Conservation (phyloP, 2,329 filamentous ascomycete species). For the Celoporthe dispersa region DNA sequence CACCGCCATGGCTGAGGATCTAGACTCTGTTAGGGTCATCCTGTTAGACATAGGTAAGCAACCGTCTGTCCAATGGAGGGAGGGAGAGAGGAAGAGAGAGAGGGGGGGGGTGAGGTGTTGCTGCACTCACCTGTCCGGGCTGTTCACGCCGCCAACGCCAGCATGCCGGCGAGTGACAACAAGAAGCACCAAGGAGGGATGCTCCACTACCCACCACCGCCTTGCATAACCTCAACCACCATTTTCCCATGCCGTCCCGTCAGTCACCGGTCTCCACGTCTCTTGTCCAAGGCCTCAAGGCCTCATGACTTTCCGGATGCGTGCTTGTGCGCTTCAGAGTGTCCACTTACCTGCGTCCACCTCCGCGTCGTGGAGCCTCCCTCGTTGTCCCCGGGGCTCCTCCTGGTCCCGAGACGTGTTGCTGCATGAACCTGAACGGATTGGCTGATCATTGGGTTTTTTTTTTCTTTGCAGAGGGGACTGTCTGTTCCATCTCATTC, state of each 20-base stretch:
- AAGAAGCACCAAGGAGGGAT: neutral
- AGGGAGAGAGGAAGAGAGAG: neutral
- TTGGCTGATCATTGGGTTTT: conserved; percentile 44
- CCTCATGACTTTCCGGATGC: conserved; percentile 27
- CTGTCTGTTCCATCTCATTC: conserved; percentile 82
- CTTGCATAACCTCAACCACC: conserved; percentile 19
- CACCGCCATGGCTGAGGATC: conserved; percentile 38
- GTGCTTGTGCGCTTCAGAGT: conserved; percentile 6
- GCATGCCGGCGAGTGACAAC: neutral
- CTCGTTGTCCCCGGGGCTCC: neutral
- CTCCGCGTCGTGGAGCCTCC: conserved; percentile 7
- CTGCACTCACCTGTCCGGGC: conserved; percentile 10
- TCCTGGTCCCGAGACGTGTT: conserved; percentile 29
- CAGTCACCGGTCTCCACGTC: conserved; percentile 7
- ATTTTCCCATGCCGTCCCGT: conserved; percentile 12
- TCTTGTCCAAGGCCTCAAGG: neutral
- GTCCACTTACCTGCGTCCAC: too few relatives aligned
- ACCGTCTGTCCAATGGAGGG: neutral
- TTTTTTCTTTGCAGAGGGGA: conserved; percentile 65
- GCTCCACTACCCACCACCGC: conserved; percentile 3
- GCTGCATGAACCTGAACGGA: conserved; percentile 42
- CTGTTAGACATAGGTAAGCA: conserved; percentile 63
- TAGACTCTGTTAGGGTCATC: conserved; percentile 49
- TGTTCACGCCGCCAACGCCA: conserved; percentile 11
- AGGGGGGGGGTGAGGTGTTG: neutral